Conservation (phyloP, 75 land plant species). For the Picea glauca region DNA sequence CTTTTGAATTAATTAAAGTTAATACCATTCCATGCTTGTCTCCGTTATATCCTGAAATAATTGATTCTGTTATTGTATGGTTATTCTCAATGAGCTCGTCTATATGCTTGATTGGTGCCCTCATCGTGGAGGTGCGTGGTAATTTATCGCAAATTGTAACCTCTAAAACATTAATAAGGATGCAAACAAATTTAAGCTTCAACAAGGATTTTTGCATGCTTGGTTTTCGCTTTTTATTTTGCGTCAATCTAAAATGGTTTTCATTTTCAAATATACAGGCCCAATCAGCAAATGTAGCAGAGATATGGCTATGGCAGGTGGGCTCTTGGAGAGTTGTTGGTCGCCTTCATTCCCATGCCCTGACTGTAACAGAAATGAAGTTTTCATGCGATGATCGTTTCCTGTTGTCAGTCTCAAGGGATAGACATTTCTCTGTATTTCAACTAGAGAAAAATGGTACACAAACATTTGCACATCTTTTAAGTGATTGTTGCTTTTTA, state of each 20-base stretch:
- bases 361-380: conserved; percentile 92
- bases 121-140: too few species aligned
- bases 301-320: conserved; percentile 95
- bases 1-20: too few species aligned
- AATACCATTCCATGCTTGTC: too few species aligned
- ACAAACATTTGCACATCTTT: conserved; percentile 3
- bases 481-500: neutral
- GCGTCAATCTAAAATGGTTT: neutral
- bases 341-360: conserved; percentile 78
- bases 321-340: conserved; percentile 82
- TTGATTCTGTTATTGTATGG: too few species aligned
- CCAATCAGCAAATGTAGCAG: conserved; percentile 81
- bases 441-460: conserved; percentile 42
- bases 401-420: conserved; percentile 90
- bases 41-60: too few species aligned
- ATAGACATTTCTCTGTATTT: conserved; percentile 88
- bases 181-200: too few species aligned
- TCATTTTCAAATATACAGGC: conserved; percentile 50
- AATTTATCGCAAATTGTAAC: too few species aligned
- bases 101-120: too few species aligned
- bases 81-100: too few species aligned
- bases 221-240: neutral
- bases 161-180: too few species aligned
- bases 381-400: conserved; percentile 78
- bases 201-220: neutral